Base-by-base conservation (phyloP, 768 basidiomycete species). In the Sistotremastrum niveocremeum region DNA sequence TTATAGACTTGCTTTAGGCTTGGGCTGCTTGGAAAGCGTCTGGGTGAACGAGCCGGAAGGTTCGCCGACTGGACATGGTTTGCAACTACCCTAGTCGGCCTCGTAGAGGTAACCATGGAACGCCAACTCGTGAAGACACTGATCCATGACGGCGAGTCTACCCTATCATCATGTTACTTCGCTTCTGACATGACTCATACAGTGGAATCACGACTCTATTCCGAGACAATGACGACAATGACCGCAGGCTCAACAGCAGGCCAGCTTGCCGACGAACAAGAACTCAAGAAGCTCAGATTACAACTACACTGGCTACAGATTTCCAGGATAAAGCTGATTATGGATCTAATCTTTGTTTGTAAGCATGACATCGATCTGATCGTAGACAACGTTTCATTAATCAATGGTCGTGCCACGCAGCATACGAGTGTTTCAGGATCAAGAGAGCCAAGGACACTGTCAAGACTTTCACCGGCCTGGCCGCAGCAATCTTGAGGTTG, bases 341-440 rank as follows among this genome's bases (percentile, higher is more conserved):
- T 88, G 84, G 87, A 90, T 60, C 64, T 90, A 50, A 76, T 87
- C 55, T 90, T 89, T 63, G 87, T 88, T 57, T 87, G 86, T 90
- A 58, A 62, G 75, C 50, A 7, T 8, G 33, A 12, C 41, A 3
- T 34, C 1, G 3, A 54, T 67, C 12, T 11, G 12, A 31, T 33
- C 36, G 9, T 37, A 31, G 12, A 11, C 47, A 7, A 6, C 1
- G 7, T 33, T 29, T 31, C n/a, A 4, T 37, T 4, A 5, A 36
- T 34, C 28, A 30, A 10, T 34, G 33, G 11, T 44, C 43, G 33
- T 36, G 39, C n/a, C 49, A 42, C 36, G 44, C 55, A 89, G 86
- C 83, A 5, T 90, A 83, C 57, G 80, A 86, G 45, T 61, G 88
- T n/a, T 87, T 88, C 67, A 67, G 69, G 48, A 54, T 88, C 49